Evolutionary conservation across 2,329 filamentous ascomycete genomes (phyloP), one percentile per base, ranked within the genome.

Genomic region (Trichoderma oligosporum): DNA sequence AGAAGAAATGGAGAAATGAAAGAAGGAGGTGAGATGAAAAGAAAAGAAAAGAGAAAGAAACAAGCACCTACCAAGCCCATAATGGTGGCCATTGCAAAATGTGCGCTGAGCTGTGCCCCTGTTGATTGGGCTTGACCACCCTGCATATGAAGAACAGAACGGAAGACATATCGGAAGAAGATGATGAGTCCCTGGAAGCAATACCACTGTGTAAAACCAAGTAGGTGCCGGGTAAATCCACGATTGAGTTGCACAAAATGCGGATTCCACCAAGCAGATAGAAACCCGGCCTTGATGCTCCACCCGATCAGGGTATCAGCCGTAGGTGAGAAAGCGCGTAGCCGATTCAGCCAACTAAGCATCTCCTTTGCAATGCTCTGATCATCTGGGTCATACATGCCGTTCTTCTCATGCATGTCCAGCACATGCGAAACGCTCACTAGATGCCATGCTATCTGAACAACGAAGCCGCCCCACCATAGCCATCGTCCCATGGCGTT

Each of bases 251-350:
- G 77, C 31, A 82, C 78, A 62, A 88, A 82, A 58, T 80, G 80
- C 0, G 85, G 85, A 61, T 89, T 89, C 87, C 87, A 89, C 79
- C 83, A 87, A 11, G 80, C 70, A 3, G 83, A 79, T 16, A 79
- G 63, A 2, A 83, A 62, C 33, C 79, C 80, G 11, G 78, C 70
- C 52, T 71, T 63, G 18, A 86, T 70, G 18, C 80, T 75, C 65
- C 76, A 76, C 52, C 74, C 74, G 29, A 80, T 73, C 42, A 82
- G 63, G 6, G 66, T 63, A 3, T 75, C 72, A 1, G 72, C 62
- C 0, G 64, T 65, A 8, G 79, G 80, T 5, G 82, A 64, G 11
- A 70, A 58, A n/a, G 45, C 60, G 1, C 63, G 61, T 7, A 53
- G 57, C 39, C 57, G 57, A 6, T 60, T 53, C 1, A 69, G 52